Evolutionary conservation across 257 asterid species (phyloP), one percentile per base, ranked within the genome.

Genomic region (Nicotiana paniculata): DNA sequence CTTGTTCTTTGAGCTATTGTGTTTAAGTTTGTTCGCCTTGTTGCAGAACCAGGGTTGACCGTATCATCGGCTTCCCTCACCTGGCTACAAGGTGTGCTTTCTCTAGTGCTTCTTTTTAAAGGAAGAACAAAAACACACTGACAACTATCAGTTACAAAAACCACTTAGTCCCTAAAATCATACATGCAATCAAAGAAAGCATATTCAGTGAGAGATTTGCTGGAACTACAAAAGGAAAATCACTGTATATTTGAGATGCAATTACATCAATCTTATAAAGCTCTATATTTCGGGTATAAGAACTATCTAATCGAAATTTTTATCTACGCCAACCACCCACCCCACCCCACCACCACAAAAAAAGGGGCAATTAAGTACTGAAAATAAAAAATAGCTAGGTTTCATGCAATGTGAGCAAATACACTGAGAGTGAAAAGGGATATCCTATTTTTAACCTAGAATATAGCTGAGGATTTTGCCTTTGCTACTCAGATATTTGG

Each of bases 81-180:
- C 80, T 84, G 83, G 85, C 91, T 89, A 77, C 90, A 88, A 51
- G 96, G 97, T 11, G 95, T 90, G 84, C 89, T 91, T 84, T 92
- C 96, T 81, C 97, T 86, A 48, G 92, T 88, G 84, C 90, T 81
- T 90, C 95, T 90, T 89, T 87, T 30, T 59, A 81, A 43, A 3
- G 2, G 0, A 64, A 57, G 11, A 57, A 64, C 24, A 70, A 65
- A 70, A 69, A 55, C 26, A 68, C n/a, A 62, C 39, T 28, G 8
- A 39, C 9, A 54, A 74, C 24, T 62, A 3, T 33, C 17, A 12
- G 57, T 4, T 66, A 18, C 24, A 48, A 28, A 32, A 18, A 39
- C 30, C 76, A 57, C 5, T 32, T 32, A 32, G 35, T 57, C 62
- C 10, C 62, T 18, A 17, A 17, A 57, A 57, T 58, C 30, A 18